Evolutionary conservation across 495 filamentous ascomycete genomes (phyloP), one percentile per base, ranked within the genome.

Genomic region (Parachaetomium inaequale): DNA sequence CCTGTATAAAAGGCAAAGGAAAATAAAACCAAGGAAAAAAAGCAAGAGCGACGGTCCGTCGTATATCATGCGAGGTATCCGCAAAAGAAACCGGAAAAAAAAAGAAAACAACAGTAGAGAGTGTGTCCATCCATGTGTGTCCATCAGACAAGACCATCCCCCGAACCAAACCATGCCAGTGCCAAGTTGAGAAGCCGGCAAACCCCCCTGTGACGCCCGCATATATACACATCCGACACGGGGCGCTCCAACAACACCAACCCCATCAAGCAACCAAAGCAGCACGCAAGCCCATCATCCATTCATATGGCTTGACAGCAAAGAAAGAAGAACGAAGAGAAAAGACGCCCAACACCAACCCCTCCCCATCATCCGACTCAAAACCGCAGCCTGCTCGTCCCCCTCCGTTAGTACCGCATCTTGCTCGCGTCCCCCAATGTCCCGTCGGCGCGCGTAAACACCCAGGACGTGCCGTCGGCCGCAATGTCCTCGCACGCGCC

Each of bases 381-480:
- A n/a, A n/a, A n/a, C n/a, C 36, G 6, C 12, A 40, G 4, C 36
- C 36, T 2, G 8, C n/a, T 5, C 34, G 0, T 34, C 23, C 53
- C 14, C 8, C 19, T 4, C 21, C 2, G 12, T 42, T 42, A 17
- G 21, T 26, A 43, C 17, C 0, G n/a, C 26, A 61, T 15, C 19
- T 0, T 6, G 4, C 0, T 8, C 2, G 49, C 50, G 28, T 46
- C 28, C 12, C 23, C 8, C 2, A 6, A 1, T 17, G 21, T 26
- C 1, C 70, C 72, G 29, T 65, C 59, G 11, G 72, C 70, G 34
- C 72, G 66, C 32, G 17, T 49, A 50, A 69, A 74, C 1, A 21
- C 7, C 62, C 63, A 58, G 29, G 25, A 4, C n/a, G 6, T 38
- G 3, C 19, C 12, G 2, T 52, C 61, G 34, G 14, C 19, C 1